Conservation (phyloP, 2,329 filamentous ascomycete species). For the Paraphaeosphaeria minitans region DNA sequence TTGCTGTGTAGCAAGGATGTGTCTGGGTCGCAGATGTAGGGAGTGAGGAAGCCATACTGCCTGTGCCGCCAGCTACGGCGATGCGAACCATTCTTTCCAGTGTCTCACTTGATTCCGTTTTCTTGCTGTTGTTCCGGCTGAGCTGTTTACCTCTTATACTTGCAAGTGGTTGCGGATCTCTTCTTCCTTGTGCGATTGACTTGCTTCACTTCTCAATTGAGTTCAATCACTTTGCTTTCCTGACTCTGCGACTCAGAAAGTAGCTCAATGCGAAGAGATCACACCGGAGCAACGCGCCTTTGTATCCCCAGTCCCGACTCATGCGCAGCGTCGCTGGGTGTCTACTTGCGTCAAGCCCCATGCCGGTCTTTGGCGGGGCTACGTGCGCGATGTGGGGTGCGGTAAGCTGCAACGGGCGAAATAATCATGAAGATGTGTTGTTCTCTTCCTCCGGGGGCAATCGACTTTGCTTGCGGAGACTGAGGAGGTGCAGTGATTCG, state of each 20-base stretch:
- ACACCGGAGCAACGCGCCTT: not conserved
- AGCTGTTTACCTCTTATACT: not conserved
- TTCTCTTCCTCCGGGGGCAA: not conserved
- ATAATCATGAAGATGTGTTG: not conserved
- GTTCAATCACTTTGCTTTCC: not conserved
- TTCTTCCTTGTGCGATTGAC: not conserved
- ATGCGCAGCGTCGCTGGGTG: not conserved
- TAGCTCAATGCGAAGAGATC: not conserved
- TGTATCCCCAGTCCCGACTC: not conserved
- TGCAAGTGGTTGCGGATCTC: not conserved
- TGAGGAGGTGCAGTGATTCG: not conserved
- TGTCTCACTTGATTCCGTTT: not conserved
- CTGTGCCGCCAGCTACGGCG: conserved; percentile 44
- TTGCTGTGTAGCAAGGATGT: not conserved
- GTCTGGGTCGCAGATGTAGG: no score
- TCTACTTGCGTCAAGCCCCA: not conserved
- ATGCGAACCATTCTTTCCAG: conserved; percentile 37
- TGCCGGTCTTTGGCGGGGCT: conserved; percentile 8
- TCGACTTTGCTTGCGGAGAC: not conserved
- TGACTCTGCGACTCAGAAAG: not conserved
- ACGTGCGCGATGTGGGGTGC: not conserved
- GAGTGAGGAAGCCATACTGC: conserved; percentile 34
- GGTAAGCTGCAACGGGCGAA: not conserved
- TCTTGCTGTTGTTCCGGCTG: no score
- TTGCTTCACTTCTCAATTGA: not conserved